Conservation (phyloP, 1,139 yeast genomes). For the Yamadazyma conglobata region DNA sequence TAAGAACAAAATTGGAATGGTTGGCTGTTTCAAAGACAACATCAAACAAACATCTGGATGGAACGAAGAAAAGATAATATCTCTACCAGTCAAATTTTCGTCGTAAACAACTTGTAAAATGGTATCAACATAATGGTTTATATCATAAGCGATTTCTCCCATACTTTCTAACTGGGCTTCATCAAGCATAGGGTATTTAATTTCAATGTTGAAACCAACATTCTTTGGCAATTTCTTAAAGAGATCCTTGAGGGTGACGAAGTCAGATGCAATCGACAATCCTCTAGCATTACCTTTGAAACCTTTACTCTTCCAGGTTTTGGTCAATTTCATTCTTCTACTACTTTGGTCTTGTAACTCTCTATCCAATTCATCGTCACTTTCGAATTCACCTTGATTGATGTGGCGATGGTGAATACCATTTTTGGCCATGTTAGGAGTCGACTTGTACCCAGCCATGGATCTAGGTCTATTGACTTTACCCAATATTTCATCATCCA, state of each 20-base stretch:
- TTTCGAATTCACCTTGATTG: slow-evolving; percentile 11
- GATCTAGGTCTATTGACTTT: slow-evolving; percentile 38
- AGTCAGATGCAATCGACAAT: slow-evolving; percentile 82
- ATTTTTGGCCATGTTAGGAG: slow-evolving; percentile 19
- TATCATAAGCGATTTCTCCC: slow-evolving; percentile 80
- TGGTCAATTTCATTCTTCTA: slow-evolving; percentile 79
- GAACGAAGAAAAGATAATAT: slow-evolving; percentile 86
- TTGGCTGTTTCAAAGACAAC: slow-evolving; percentile 87
- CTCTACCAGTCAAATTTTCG: slow-evolving; percentile 69
- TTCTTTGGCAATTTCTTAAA: slow-evolving; percentile 75
- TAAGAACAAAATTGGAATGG: slow-evolving; percentile 82
- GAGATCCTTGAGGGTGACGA: slow-evolving; percentile 82
- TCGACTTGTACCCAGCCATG: slow-evolving; percentile 37
- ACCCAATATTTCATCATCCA: slow-evolving; percentile 38
- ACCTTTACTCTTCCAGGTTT: slow-evolving; percentile 81
- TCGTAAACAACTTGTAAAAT: slow-evolving; percentile 80
- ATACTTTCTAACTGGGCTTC: slow-evolving; percentile 88
- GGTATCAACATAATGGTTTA: slow-evolving; percentile 85
- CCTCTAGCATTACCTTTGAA: slow-evolving; percentile 93
- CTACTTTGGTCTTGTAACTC: slow-evolving; percentile 40
- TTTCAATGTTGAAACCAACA: slow-evolving; percentile 92
- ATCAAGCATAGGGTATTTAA: slow-evolving; percentile 93
- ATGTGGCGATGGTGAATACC: slow-evolving; percentile 5
- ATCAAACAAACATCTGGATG: slow-evolving; percentile 91
- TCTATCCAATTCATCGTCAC: slow-evolving; percentile 34